phyloP scores from a whole-genome alignment of 257 asterid species.

The Plectranthus barbatus region DNA sequence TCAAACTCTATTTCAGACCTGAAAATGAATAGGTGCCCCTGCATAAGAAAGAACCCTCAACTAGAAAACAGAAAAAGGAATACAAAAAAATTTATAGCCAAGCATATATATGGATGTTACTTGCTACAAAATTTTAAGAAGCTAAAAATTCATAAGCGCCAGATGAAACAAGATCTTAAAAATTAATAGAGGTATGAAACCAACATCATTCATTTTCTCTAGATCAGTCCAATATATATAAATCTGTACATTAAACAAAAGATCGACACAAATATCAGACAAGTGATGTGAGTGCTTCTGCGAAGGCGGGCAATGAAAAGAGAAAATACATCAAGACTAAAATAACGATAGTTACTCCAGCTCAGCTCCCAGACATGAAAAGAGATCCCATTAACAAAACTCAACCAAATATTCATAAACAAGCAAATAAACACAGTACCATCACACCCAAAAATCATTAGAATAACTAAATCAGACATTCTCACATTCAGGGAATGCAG shows the following conservation, averaged over 20 bases:
- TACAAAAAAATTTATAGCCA: too few relatives aligned
- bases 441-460: neutral
- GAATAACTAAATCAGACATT: neutral
- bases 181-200: too few relatives aligned
- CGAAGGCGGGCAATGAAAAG: neutral
- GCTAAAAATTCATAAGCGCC: too few relatives aligned
- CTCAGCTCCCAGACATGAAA: neutral
- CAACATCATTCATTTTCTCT: too few relatives aligned
- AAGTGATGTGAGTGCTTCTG: neutral
- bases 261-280: neutral
- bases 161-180: too few relatives aligned
- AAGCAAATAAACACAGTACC: neutral
- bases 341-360: neutral
- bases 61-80: too few relatives aligned
- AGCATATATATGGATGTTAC: too few relatives aligned
- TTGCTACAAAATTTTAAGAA: too few relatives aligned
- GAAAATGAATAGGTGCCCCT: too few relatives aligned
- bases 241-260: neutral
- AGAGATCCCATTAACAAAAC: neutral
- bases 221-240: neutral
- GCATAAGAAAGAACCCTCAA: too few relatives aligned
- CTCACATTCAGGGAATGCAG: slow-evolving; percentile 84
- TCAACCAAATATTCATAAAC: neutral
- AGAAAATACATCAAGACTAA: neutral
- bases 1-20: too few relatives aligned